These are phyloP conservation scores for Daedaleopsis sinensis DNA, from an alignment of 768 basidiomycete genomes.

Conservation along the genomic window DNA sequence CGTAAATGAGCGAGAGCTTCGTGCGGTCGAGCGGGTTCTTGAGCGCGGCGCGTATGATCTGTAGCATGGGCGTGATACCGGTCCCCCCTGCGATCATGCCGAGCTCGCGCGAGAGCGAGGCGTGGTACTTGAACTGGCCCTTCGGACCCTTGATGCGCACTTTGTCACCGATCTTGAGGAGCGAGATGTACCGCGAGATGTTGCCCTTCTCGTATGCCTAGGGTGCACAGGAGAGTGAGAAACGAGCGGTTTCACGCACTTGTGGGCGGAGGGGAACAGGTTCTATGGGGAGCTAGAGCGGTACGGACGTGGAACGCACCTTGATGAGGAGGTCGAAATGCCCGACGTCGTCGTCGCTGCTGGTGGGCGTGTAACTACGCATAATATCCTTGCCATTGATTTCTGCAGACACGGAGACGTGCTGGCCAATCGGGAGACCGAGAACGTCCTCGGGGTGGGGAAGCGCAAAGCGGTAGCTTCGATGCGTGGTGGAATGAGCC, in stretches of 20 bases:
- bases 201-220: constrained; percentile 98
- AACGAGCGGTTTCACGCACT: background rate
- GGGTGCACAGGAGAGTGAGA: background rate
- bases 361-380: constrained; percentile 95
- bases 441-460: constrained; percentile 76
- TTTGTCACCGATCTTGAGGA: constrained; percentile 85
- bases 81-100: constrained; percentile 99
- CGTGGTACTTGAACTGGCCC: constrained; percentile 87
- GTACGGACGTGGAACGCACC: constrained; percentile 45
- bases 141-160: constrained; percentile 95
- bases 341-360: constrained; percentile 89
- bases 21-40: constrained; percentile 88
- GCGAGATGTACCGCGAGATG: constrained; percentile 84
- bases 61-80: constrained; percentile 98
- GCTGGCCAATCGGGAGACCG: constrained; percentile 95
- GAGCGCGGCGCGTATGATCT: constrained; percentile 93
- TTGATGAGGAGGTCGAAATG: constrained; percentile 98
- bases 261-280: constrained; percentile 7
- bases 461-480: constrained; percentile 90
- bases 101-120: constrained; percentile 72
- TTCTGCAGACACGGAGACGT: constrained; percentile 89
- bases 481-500: constrained; percentile 7
- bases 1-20: constrained; percentile 87
- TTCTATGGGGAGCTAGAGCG: background rate
- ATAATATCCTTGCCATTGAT: constrained; percentile 90